phyloP scores from a whole-genome alignment of 768 basidiomycete species.

The Rhodocollybia butyracea region DNA sequence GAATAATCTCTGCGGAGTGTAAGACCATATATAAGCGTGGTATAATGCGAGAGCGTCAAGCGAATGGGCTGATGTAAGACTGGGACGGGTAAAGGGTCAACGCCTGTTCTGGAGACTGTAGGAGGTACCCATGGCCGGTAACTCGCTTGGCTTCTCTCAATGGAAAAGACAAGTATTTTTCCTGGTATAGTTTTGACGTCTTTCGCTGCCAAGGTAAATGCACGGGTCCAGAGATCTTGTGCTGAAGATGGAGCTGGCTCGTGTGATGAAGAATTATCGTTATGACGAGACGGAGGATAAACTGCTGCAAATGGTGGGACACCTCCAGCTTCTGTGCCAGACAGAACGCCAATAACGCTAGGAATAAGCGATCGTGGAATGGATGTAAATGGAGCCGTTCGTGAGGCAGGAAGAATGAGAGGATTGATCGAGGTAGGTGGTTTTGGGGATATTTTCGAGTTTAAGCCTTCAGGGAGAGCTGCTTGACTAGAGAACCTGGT shows the following conservation, averaged over 20 bases:
- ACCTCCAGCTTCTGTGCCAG: conserved; percentile 2
- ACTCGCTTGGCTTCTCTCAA: neutral
- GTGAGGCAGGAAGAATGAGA: neutral
- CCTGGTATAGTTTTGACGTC: neutral
- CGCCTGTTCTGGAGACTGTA: neutral
- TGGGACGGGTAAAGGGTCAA: neutral
- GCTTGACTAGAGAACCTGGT: neutral
- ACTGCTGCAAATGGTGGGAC: neutral
- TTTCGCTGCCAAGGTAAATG: neutral
- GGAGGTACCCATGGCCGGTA: conserved; percentile 1
- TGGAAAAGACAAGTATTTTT: neutral
- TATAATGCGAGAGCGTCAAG: conserved; percentile 4
- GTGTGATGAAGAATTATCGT: neutral
- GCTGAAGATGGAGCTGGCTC: neutral
- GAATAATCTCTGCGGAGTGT: conserved; percentile 3
- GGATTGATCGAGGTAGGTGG: neutral
- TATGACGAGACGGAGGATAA: neutral
- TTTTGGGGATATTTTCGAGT: neutral
- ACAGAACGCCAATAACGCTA: neutral
- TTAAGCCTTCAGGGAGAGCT: neutral
- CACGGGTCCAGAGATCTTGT: conserved; percentile 4
- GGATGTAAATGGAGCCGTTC: neutral
- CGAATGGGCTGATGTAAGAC: neutral
- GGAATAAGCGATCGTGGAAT: neutral
- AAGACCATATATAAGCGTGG: conserved; percentile 1